phyloP scores from a whole-genome alignment of 2,329 filamentous ascomycete genomes.

The Claviceps arundinis region DNA sequence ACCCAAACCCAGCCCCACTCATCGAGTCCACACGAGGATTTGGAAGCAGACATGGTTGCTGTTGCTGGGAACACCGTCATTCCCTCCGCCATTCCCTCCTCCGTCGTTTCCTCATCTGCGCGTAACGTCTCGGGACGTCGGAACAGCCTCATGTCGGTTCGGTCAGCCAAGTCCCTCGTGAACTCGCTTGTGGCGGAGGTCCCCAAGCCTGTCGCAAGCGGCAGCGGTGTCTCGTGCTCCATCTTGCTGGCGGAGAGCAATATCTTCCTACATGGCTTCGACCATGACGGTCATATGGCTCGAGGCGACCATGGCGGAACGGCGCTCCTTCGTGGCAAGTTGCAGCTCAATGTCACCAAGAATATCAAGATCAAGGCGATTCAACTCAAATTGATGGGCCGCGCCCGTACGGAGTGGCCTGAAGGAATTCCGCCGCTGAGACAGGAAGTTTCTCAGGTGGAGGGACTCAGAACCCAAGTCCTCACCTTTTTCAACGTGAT shows the following conservation, averaged over 20 bases:
- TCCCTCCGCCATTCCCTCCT: neutral
- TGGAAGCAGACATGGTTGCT: slow-evolving; percentile 10
- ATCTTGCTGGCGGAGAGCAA: slow-evolving; percentile 70
- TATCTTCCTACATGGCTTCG: slow-evolving; percentile 66
- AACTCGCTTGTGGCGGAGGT: slow-evolving; percentile 40
- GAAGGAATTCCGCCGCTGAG: slow-evolving; percentile 88
- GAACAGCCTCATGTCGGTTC: slow-evolving; percentile 37
- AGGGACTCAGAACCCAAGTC: slow-evolving; percentile 75
- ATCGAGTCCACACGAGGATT: slow-evolving; percentile 1
- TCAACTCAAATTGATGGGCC: slow-evolving; percentile 73
- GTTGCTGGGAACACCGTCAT: slow-evolving; percentile 9
- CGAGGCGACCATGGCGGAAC: slow-evolving; percentile 52
- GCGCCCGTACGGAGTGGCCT: slow-evolving; percentile 86
- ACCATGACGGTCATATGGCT: slow-evolving; percentile 47
- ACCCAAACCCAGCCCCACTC: slow-evolving; percentile 1
- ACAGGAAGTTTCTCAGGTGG: slow-evolving; percentile 68
- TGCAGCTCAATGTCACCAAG: slow-evolving; percentile 74
- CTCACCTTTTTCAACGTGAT: slow-evolving; percentile 84
- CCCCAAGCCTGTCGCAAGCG: slow-evolving; percentile 64
- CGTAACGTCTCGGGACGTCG: slow-evolving; percentile 23
- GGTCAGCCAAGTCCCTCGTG: slow-evolving; percentile 36
- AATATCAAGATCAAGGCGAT: slow-evolving; percentile 87
- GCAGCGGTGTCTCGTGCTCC: slow-evolving; percentile 60
- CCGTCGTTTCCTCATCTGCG: slow-evolving; percentile 5
- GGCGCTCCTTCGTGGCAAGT: slow-evolving; percentile 70